phyloP scores from a whole-genome alignment of 2,329 filamentous ascomycete genomes.

The Alternaria gansuensis region DNA sequence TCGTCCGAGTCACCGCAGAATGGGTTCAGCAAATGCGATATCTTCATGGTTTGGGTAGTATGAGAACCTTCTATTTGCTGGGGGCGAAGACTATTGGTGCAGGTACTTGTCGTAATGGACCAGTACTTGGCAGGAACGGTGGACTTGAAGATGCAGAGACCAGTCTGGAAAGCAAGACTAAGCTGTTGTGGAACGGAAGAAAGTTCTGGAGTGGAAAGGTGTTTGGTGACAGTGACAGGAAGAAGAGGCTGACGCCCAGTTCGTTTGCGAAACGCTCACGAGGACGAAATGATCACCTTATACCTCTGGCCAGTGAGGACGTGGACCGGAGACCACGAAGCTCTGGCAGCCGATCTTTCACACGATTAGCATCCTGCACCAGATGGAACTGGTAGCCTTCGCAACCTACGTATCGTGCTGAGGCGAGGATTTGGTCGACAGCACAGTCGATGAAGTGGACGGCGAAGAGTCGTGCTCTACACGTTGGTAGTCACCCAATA shows the following conservation, averaged over 20 bases:
- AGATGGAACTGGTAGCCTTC: slow-evolving; percentile 1
- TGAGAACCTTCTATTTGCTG: not conserved
- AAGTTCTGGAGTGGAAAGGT: slow-evolving; percentile 25
- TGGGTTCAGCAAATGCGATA: slow-evolving; percentile 55
- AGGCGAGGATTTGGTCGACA: slow-evolving; percentile 1
- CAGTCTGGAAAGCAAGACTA: slow-evolving; percentile 25
- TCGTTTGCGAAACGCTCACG: slow-evolving; percentile 48
- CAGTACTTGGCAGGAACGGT: slow-evolving; percentile 24
- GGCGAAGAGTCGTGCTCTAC: slow-evolving; percentile 21
- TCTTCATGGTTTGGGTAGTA: slow-evolving; percentile 45
- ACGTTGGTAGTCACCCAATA: slow-evolving; percentile 23
- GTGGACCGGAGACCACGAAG: slow-evolving; percentile 13
- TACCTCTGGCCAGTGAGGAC: slow-evolving; percentile 32
- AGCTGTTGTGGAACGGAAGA: slow-evolving; percentile 37
- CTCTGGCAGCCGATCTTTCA: slow-evolving; percentile 10
- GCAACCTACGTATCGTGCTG: slow-evolving; percentile 28
- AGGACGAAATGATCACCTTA: slow-evolving; percentile 38
- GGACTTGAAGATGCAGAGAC: slow-evolving; percentile 31
- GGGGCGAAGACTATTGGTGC: not conserved
- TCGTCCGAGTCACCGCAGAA: slow-evolving; percentile 31
- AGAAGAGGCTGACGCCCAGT: slow-evolving; percentile 28
- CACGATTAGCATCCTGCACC: slow-evolving; percentile 16
- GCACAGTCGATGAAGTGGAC: slow-evolving; percentile 7
- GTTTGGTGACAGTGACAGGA: slow-evolving; percentile 32
- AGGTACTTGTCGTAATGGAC: slow-evolving; percentile 28